Evolutionary conservation across 306 rosid species (phyloP), one percentile per base, ranked within the genome.

Genomic region (Lathyrus aphaca): DNA sequence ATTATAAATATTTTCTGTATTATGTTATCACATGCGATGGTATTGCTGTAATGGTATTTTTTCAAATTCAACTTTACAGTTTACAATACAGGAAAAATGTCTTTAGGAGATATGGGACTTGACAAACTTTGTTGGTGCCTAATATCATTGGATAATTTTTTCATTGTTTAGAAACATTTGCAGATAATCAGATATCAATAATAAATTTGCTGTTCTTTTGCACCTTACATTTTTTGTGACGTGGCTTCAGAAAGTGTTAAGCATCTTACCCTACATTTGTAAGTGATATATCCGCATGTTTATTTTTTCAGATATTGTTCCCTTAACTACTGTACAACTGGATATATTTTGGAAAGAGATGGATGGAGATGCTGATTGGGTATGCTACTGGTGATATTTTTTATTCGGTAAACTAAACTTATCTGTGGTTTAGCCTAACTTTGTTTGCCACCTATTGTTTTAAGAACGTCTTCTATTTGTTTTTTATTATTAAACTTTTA

Each of bases 301-400:
- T 68, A 53, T 81, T 44, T 71, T 84, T 77, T 71, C 91, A 95
- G 95, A 88, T 78, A 81, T 87, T 66, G 91, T 89, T 77, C 92
- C 95, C 69, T 77, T 83, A 18, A 79, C 84, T 73, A 71, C 92
- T 74, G 78, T 81, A 81, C 99, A 86, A 70, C 86, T 83, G 88
- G 96, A 95, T 83, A 68, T 91, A 77, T 91, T 80, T 83, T 95
- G 96, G 99, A 95, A 95, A 86, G 93, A 86, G 90, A 74, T 83
- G 83, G 89, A 89, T 72, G 93, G 87, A 3, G 96, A 95, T 79
- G 87, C 92, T 67, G 97, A 91, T 71, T 95, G 99, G 99, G 99
- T 95, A 89, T 73, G 95, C 84, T 72, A 72, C 74, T 85, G 69
- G 56, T 79, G 68, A 58, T 65, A 66, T 76, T 77, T 74, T 77